phyloP scores from a whole-genome alignment of 2,329 filamentous ascomycete genomes.

The Hypoxylon sp. region DNA sequence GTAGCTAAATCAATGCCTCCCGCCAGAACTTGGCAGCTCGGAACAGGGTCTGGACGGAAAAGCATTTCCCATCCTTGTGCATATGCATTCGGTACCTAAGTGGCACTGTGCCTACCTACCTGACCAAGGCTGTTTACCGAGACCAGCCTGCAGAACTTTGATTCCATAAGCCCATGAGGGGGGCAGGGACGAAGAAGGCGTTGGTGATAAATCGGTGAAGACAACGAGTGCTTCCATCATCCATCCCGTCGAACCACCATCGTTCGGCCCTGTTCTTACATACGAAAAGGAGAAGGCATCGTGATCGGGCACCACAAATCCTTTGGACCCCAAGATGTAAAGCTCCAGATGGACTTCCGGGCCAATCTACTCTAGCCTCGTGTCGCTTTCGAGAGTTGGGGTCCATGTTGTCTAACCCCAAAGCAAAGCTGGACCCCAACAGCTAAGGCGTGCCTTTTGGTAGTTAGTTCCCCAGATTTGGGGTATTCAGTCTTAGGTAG shows the following conservation, averaged over 20 bases:
- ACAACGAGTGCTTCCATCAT: constrained; percentile 9
- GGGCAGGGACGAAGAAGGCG: neutral
- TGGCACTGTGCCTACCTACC: constrained; percentile 11
- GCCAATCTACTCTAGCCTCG: constrained; percentile 44
- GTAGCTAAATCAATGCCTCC: constrained; percentile 18
- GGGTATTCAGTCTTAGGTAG: constrained; percentile 31
- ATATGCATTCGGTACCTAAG: constrained; percentile 16
- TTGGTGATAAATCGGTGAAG: constrained; percentile 4
- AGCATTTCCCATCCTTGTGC: constrained; percentile 26
- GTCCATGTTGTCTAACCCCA: constrained; percentile 45
- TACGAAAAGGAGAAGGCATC: constrained; percentile 16
- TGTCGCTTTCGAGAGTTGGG: constrained; percentile 46
- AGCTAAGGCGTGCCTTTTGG: constrained; percentile 27
- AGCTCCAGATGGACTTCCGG: constrained; percentile 32
- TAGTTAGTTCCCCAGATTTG: constrained; percentile 35
- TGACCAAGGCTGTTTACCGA: constrained; percentile 26
- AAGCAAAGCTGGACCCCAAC: constrained; percentile 34
- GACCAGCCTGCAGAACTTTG: constrained; percentile 16
- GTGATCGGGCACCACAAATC: constrained; percentile 41
- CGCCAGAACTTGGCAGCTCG: constrained; percentile 26
- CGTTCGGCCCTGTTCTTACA: constrained; percentile 23
- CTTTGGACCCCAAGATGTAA: constrained; percentile 48
- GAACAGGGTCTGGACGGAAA: constrained; percentile 25
- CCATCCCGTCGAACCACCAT: constrained; percentile 33
- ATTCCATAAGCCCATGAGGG: neutral